These are phyloP conservation scores for Daldinia sp. DNA, from an alignment of 2,329 filamentous ascomycete species.

Conservation along the genomic window DNA sequence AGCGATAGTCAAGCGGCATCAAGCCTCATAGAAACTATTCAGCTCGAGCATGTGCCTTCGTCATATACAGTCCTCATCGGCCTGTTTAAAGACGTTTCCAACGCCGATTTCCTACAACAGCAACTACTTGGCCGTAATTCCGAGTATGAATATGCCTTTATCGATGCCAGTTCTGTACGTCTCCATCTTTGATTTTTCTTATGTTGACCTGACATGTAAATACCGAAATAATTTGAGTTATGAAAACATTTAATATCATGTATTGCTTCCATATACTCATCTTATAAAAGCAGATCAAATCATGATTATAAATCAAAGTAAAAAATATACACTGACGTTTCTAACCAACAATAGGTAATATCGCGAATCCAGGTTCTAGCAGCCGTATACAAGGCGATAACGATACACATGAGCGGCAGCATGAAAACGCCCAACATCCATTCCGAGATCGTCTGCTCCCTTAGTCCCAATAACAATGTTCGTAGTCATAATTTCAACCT, in stretches of 20 bases:
- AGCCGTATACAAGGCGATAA: slow-evolving; percentile 82
- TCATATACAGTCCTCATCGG: slow-evolving; percentile 77
- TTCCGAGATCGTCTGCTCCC: slow-evolving; percentile 84
- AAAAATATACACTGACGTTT: neutral
- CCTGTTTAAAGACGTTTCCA: slow-evolving; percentile 81
- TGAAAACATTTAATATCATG: neutral
- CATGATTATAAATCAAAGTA: neutral
- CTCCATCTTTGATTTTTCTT: no score
- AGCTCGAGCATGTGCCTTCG: slow-evolving; percentile 80
- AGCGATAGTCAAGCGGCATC: slow-evolving; percentile 9
- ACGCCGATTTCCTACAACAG: slow-evolving; percentile 80
- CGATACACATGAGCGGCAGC: slow-evolving; percentile 68
- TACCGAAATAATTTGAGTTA: no score
- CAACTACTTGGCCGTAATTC: slow-evolving; percentile 88
- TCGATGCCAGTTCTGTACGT: slow-evolving; percentile 84
- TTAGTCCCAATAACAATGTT: slow-evolving; percentile 88
- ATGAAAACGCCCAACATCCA: slow-evolving; percentile 88
- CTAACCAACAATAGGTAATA: slow-evolving; percentile 65
- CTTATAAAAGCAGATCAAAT: no score
- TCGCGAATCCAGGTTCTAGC: slow-evolving; percentile 80
- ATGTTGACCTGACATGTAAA: no score
- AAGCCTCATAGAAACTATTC: slow-evolving; percentile 69
- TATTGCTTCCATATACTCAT: no score
- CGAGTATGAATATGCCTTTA: slow-evolving; percentile 91
- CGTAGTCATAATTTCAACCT: slow-evolving; percentile 34